A percentile compares a stretch with the other conserved stretches of the same genome.
Conservation (phyloP, 2,329 filamentous ascomycete genomes). For the Phaeosphaeriaceae sp. region DNA sequence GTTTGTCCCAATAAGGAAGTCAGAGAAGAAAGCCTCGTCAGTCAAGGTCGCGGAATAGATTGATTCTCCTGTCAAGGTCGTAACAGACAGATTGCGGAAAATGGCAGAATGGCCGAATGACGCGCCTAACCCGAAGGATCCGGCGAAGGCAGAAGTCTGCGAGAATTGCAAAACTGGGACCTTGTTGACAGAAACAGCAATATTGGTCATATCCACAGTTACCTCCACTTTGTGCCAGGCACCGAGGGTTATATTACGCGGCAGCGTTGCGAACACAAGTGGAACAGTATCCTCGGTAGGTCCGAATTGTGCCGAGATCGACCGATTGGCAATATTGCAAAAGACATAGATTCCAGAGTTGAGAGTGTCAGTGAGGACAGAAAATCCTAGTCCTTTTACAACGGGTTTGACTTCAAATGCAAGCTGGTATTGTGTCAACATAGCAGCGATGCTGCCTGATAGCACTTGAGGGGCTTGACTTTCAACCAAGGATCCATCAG, state of each 20-base stretch:
- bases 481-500: slow-evolving; percentile 31
- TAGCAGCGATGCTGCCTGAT: background rate
- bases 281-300: background rate
- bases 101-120: slow-evolving; percentile 36
- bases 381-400: slow-evolving; percentile 37
- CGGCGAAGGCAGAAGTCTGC: slow-evolving; percentile 35
- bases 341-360: slow-evolving; percentile 20
- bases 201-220: slow-evolving; percentile 4
- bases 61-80: background rate
- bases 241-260: slow-evolving; percentile 4
- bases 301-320: slow-evolving; percentile 12
- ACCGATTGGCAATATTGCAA: slow-evolving; percentile 27
- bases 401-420: slow-evolving; percentile 25
- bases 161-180: slow-evolving; percentile 27
- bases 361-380: slow-evolving; percentile 39
- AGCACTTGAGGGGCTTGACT: background rate
- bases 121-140: slow-evolving; percentile 43
- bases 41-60: slow-evolving; percentile 19
- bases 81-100: slow-evolving; percentile 28
- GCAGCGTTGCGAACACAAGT: slow-evolving; percentile 4
- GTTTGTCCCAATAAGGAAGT: slow-evolving; percentile 48
- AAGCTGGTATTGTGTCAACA: slow-evolving; percentile 8
- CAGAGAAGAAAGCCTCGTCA: slow-evolving; percentile 31
- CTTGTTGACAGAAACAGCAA: slow-evolving; percentile 18
- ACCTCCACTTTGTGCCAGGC: slow-evolving; percentile 12